phyloP scores from a whole-genome alignment of 75 land plant genomes.

The Gnetum montanum region DNA sequence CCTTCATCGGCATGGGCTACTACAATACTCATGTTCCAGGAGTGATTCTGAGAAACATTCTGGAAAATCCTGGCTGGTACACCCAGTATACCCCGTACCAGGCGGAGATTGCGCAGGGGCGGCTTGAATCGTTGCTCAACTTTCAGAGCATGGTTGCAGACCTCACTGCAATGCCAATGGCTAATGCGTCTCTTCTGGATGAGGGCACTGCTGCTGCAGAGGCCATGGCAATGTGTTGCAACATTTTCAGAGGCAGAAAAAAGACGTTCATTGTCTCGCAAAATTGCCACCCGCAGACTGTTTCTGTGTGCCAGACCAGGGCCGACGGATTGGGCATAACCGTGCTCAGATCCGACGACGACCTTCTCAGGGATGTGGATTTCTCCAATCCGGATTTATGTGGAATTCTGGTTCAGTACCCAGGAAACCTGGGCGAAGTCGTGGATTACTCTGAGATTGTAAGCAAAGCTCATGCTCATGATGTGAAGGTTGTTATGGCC shows the following conservation, averaged over 20 bases:
- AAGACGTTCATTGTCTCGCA: constrained; percentile 80
- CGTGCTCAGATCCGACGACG: constrained; percentile 49
- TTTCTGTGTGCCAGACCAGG: constrained; percentile 80
- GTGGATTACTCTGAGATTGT: constrained; percentile 72
- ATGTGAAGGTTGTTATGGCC: constrained; percentile 95
- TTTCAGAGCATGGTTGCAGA: constrained; percentile 89
- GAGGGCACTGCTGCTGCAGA: constrained; percentile 99
- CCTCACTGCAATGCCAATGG: constrained; percentile 94
- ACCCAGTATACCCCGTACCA: constrained; percentile 99
- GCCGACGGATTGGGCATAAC: constrained; percentile 84
- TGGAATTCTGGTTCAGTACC: constrained; percentile 95
- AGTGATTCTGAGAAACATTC: constrained; percentile 84
- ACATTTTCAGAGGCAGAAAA: constrained; percentile 68
- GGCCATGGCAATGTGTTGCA: constrained; percentile 98
- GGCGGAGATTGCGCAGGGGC: constrained; percentile 93
- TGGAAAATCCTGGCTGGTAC: constrained; percentile 99
- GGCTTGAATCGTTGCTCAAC: constrained; percentile 86
- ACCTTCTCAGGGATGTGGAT: constrained; percentile 64
- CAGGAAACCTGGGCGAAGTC: constrained; percentile 83
- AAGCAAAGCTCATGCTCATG: constrained; percentile 76
- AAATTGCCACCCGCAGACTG: constrained; percentile 93
- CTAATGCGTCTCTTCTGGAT: constrained; percentile 91
- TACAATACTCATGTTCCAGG: constrained; percentile 82
- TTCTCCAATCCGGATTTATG: constrained; percentile 84
- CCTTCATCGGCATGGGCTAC: constrained; percentile 98